A percentile compares a stretch with the other conserved stretches of the same genome.
Evolutionary conservation across 2,329 filamentous ascomycete species (phyloP).

Genomic region (Chaetomium sp.): DNA sequence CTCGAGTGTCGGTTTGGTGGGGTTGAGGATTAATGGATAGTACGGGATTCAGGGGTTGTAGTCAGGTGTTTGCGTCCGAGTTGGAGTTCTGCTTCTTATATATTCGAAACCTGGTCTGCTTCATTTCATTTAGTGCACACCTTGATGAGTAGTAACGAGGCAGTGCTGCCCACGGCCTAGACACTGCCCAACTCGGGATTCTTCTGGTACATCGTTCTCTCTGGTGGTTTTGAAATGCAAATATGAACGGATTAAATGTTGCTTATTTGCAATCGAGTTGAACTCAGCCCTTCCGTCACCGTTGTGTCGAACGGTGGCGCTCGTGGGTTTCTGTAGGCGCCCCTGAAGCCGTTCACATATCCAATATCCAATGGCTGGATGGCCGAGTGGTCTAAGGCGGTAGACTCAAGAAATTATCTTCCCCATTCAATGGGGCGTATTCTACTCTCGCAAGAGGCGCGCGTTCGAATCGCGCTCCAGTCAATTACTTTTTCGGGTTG

Average conservation of each 20-base stretch:
- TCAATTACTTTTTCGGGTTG: constrained; percentile 30
- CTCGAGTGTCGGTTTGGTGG: not conserved
- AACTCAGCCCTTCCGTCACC: too few relatives aligned
- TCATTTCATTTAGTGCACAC: not conserved
- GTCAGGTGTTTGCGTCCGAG: not conserved
- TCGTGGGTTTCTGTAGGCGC: not conserved
- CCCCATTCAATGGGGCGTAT: constrained; percentile 26
- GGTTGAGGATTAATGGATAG: not conserved
- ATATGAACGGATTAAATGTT: not conserved
- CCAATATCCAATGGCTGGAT: constrained; percentile 31
- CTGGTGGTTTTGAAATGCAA: not conserved
- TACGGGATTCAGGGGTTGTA: not conserved
- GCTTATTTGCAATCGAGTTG: not conserved
- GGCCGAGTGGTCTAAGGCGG: constrained; percentile 37
- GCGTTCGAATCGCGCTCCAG: constrained; percentile 37
- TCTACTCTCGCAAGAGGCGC: constrained; percentile 37
- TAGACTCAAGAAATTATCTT: constrained; percentile 35
- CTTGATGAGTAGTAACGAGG: not conserved
- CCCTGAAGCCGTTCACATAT: not conserved
- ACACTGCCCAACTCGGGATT: not conserved
- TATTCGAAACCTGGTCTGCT: not conserved
- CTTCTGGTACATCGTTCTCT: not conserved
- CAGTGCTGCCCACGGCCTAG: not conserved
- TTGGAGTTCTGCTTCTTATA: not conserved
- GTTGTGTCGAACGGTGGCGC: not conserved